phyloP scores from a whole-genome alignment of 768 basidiomycete genomes.

The Xerocomellus intermedius region DNA sequence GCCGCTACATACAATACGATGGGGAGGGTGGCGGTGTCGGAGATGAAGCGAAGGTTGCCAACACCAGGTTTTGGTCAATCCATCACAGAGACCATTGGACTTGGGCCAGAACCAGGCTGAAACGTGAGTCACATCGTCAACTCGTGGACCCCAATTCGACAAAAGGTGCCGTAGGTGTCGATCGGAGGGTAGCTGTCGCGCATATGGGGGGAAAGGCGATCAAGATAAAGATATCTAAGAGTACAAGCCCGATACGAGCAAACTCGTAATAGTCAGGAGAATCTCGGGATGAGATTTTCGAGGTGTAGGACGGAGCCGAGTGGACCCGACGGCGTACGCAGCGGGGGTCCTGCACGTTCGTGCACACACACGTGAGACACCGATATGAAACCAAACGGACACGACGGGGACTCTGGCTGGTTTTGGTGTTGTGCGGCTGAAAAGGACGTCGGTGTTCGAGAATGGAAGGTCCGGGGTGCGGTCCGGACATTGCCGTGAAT shows the following conservation, averaged over 20 bases:
- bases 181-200: neutral
- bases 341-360: constrained; percentile 13
- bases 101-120: neutral
- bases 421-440: constrained; percentile 12
- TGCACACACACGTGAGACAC: neutral
- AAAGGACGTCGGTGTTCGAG: constrained; percentile 6
- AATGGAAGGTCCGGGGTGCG: constrained; percentile 17
- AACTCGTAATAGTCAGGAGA: constrained; percentile 5
- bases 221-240: neutral
- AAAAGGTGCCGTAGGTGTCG: neutral
- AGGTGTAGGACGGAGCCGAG: constrained; percentile 2
- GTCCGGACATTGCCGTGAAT: constrained; percentile 20
- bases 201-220: neutral
- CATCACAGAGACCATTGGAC: too few relatives aligned
- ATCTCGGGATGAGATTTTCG: constrained; percentile 12
- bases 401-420: neutral
- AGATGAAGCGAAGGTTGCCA: too few relatives aligned
- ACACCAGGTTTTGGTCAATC: too few relatives aligned
- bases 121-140: neutral
- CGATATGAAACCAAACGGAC: neutral
- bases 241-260: neutral
- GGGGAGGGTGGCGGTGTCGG: too few relatives aligned
- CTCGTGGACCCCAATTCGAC: too few relatives aligned
- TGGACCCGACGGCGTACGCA: constrained; percentile 7
- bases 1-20: too few relatives aligned